Percentiles rank a stretch among this genome's conserved stretches.
Conservation (phyloP, 2,329 filamentous ascomycete genomes). For the Aspergillus ochraceoroseus region DNA sequence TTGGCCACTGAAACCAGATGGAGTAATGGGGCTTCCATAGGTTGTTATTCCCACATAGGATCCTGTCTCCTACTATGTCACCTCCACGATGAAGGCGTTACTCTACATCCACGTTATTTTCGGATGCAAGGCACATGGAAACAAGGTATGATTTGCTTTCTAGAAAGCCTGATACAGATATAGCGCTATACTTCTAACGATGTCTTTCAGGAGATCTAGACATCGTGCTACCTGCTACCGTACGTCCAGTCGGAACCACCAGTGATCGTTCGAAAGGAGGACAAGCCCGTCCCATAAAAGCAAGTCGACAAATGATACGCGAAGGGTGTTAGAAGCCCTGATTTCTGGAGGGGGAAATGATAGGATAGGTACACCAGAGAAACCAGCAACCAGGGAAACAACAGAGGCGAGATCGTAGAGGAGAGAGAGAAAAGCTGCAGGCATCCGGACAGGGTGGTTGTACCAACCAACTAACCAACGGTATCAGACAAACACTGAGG, state of each 20-base stretch:
- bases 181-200: not conserved
- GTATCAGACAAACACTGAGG: constrained; percentile 23
- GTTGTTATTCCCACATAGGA: too few relatives aligned
- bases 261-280: constrained; percentile 6
- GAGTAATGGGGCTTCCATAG: too few relatives aligned
- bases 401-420: constrained; percentile 10
- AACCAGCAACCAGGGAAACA: constrained; percentile 5
- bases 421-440: constrained; percentile 21
- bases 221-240: constrained; percentile 7
- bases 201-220: not conserved
- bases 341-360: constrained; percentile 10
- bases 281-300: constrained; percentile 3
- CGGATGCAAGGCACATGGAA: not conserved
- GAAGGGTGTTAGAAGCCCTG: not conserved
- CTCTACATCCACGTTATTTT: constrained; percentile 2
- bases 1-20: too few relatives aligned
- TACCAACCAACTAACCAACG: constrained; percentile 24
- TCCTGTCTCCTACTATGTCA: too few relatives aligned
- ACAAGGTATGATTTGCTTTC: not conserved
- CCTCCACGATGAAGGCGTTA: too few relatives aligned
- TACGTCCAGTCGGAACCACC: not conserved
- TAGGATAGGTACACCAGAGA: constrained; percentile 9
- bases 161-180: not conserved
- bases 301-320: not conserved
- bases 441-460: constrained; percentile 23